A percentile compares a stretch with the other conserved stretches of the same genome.
These are phyloP conservation scores for Beta corolliflora DNA, from an alignment of 179 eudicot genomes.

Conservation along the genomic window DNA sequence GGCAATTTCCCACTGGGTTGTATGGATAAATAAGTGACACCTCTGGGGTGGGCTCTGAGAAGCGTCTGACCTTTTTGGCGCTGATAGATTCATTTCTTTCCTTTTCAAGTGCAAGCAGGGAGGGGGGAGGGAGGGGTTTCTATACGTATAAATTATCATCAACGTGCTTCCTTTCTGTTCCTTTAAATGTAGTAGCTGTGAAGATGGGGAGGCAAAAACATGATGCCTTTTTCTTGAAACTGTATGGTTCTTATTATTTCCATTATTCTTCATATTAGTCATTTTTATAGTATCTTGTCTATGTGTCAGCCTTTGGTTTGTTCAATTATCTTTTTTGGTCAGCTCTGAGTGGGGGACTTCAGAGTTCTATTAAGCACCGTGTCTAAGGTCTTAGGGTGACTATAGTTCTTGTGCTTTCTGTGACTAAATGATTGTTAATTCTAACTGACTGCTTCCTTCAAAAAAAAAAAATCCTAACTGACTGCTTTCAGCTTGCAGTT, in stretches of 20 bases:
- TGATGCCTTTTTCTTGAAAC: not conserved
- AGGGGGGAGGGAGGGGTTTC: not conserved
- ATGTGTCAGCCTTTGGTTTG: constrained; percentile 1
- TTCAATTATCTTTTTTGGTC: not conserved
- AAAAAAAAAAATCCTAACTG: constrained; percentile 18
- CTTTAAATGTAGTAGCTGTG: not conserved
- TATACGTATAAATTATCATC: not conserved
- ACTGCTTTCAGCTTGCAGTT: constrained; percentile 88
- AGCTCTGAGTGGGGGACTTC: not conserved
- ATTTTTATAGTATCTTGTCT: not conserved
- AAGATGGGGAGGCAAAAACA: not conserved
- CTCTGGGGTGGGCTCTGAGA: not conserved
- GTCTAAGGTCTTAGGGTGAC: not conserved
- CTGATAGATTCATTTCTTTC: no score
- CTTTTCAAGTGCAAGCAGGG: not conserved
- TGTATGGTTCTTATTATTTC: not conserved
- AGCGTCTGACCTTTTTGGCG: not conserved
- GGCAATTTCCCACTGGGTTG: not conserved
- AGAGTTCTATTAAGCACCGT: not conserved
- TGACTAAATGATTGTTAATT: constrained; percentile 15
- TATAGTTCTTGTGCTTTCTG: constrained; percentile 3
- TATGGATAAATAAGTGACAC: not conserved
- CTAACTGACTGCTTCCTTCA: constrained; percentile 40
- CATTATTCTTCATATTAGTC: constrained; percentile 1
- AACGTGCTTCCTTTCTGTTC: not conserved